Conservation (phyloP, 805 yeast genomes). For the Saccharomycopsis malanga region DNA sequence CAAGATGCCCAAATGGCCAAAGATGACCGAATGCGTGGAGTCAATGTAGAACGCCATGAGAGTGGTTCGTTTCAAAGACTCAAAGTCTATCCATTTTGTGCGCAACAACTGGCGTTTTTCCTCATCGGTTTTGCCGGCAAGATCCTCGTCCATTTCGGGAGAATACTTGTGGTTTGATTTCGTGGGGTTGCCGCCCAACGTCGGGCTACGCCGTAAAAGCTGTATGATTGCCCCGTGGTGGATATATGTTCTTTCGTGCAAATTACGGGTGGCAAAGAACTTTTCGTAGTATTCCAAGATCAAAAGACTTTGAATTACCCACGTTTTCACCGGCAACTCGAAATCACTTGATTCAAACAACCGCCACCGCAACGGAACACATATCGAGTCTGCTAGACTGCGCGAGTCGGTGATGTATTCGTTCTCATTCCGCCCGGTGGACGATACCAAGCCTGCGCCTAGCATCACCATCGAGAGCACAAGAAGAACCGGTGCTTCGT, state of each 20-base stretch:
- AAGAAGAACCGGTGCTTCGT: slow-evolving; percentile 43
- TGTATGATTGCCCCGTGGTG: slow-evolving; percentile 87
- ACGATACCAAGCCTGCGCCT: slow-evolving; percentile 38
- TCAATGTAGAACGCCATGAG: slow-evolving; percentile 79
- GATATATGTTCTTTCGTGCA: slow-evolving; percentile 78
- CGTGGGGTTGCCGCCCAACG: slow-evolving; percentile 62
- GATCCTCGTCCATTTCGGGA: slow-evolving; percentile 27
- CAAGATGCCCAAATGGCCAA: slow-evolving; percentile 60
- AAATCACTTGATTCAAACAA: slow-evolving; percentile 62
- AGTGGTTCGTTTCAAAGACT: slow-evolving; percentile 69
- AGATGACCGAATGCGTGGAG: slow-evolving; percentile 68
- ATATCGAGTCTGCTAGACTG: slow-evolving; percentile 25
- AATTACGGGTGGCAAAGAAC: slow-evolving; percentile 53
- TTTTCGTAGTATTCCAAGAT: slow-evolving; percentile 77
- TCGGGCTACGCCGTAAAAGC: slow-evolving; percentile 65
- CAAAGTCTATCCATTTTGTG: slow-evolving; percentile 73
- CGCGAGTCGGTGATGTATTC: slow-evolving; percentile 6
- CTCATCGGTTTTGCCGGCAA: slow-evolving; percentile 25
- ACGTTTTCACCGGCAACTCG: slow-evolving; percentile 67
- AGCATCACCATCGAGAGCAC: slow-evolving; percentile 49
- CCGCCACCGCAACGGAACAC: slow-evolving; percentile 53
- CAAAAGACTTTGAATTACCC: slow-evolving; percentile 69
- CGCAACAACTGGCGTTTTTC: slow-evolving; percentile 31
- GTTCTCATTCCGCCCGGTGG: slow-evolving; percentile 14
- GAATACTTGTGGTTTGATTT: slow-evolving; percentile 22